Evolutionary conservation across 140 eudicot species (phyloP), one percentile per base, ranked within the genome.

Genomic region (Anethum foeniculum): DNA sequence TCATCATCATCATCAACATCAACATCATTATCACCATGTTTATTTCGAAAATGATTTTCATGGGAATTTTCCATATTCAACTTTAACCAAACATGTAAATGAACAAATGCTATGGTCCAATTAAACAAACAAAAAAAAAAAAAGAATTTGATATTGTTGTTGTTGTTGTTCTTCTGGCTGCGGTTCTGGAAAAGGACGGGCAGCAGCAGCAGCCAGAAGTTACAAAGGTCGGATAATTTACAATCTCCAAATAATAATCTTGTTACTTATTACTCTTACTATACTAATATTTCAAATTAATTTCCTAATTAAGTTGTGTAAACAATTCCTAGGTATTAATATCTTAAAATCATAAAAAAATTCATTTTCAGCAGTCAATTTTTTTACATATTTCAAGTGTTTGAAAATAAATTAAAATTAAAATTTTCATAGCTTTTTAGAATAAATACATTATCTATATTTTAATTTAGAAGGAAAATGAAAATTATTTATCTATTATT

Each of bases 21-120:
- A n/a, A 25, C 68, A 60, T 60, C 11, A 9, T 62, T 4, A n/a
- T 25, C 62, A 52, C 2, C 62, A 83, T 80, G 75, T 41, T 83
- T 39, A 38, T 84, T 86, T 79, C 64, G 85, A 84, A 80, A 64
- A 72, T 60, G 76, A 65, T 82, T 69, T 30, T 65, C 49, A 58
- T 76, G 73, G 36, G 34, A 25, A 64, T 80, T 79, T 84, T 79
- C 80, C 79, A 77, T 77, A 32, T 32, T 7, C 5, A 34, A 19
- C 41, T 41, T 38, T 32, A 10, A 32, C 1, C 23, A 7, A 32
- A 72, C 28, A 16, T 18, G 8, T 39, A 16, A 39, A 23, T 7
- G 15, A 38, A 9, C 18, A 43, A 39, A 36, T 38, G 12, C 23
- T 0, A 39, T 10, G 25, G 2, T 34, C 34, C 2, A 39, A 72